Evolutionary conservation across 1,139 yeast genomes (phyloP), one percentile per base, ranked within the genome.

Genomic region (Zhuliangozyma blackwelliae): DNA sequence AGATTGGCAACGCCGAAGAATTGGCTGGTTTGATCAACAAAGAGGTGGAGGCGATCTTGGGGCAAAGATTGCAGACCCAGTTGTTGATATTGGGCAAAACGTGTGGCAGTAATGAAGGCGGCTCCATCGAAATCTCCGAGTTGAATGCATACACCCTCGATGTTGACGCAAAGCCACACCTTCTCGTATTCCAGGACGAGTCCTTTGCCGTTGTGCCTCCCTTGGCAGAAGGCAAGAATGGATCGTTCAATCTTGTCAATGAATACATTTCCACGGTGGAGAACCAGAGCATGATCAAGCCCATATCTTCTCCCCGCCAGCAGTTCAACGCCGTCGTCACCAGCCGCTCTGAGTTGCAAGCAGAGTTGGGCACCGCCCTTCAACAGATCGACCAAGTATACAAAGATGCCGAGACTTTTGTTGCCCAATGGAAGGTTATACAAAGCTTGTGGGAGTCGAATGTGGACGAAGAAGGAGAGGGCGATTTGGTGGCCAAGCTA

Each of bases 371-470:
- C 26, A 11, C 11, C 3, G 33, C 45, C 3, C 41, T 55, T 21
- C 34, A 16, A 6, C 44, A 40, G 28, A 44, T 68, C 9, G 61
- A 61, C 20, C 9, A 4, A 0, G 37, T 51, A 2, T 44, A 59
- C 28, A 39, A 38, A 0, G 48, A 59, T 9, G 69, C 74, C 0
- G 44, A 51, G 1, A 36, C 22, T 0, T 79, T 76, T 45, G 54
- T 71, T 13, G 44, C 50, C 2, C 59, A 64, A 25, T 87, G 95
- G 95, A 53, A 55, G 7, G 61, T 60, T 25, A 63, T 82, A 26
- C 85, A 81, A 49, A 59, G 70, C 2, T 56, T 84, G 5, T 82
- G 90, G 86, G 82, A 76, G 20, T 43, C 61, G 22, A 50, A 62
- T 38, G 40, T 59, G 9, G 40, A 49, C 5, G 49, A 48, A 1